phyloP scores from a whole-genome alignment of 1,139 yeast genomes.

The Saccharomyces hybrid region DNA sequence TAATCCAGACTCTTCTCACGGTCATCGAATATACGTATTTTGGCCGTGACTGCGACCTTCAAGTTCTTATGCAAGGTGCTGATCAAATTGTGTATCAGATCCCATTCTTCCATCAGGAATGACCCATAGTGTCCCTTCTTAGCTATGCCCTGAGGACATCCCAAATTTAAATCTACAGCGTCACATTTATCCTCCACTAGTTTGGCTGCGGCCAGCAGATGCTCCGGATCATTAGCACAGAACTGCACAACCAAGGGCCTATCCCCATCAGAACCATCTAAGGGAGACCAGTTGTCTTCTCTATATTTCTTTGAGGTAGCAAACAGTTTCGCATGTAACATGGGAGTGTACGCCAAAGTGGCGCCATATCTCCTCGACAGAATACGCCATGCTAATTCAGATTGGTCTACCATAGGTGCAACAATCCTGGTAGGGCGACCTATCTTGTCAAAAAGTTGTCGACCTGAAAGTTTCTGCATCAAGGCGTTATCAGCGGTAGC shows the following conservation, averaged over 20 bases:
- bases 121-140: conserved; percentile 92
- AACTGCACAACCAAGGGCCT: conserved; percentile 89
- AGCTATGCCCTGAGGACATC: conserved; percentile 98
- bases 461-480: conserved; percentile 42
- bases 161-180: conserved; percentile 93
- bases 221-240: conserved; percentile 92
- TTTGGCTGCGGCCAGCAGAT: conserved; percentile 70
- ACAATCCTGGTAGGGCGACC: conserved; percentile 79
- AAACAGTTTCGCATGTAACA: conserved; percentile 89
- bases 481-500: conserved; percentile 3
- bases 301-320: conserved; percentile 81
- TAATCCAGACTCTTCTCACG: conserved; percentile 77
- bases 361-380: conserved; percentile 87
- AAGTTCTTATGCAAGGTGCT: conserved; percentile 65
- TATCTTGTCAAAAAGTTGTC: conserved; percentile 59
- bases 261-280: conserved; percentile 65
- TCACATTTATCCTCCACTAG: conserved; percentile 80
- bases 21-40: conserved; percentile 84
- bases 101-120: conserved; percentile 97
- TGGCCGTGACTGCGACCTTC: conserved; percentile 88
- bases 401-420: conserved; percentile 98
- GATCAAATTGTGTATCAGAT: conserved; percentile 63
- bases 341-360: conserved; percentile 89
- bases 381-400: conserved; percentile 93
- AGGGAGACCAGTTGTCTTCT: conserved; percentile 57